A percentile compares a stretch with the other conserved stretches of the same genome.
phyloP scores from a whole-genome alignment of 306 rosid species.

The Medicago arabica region DNA sequence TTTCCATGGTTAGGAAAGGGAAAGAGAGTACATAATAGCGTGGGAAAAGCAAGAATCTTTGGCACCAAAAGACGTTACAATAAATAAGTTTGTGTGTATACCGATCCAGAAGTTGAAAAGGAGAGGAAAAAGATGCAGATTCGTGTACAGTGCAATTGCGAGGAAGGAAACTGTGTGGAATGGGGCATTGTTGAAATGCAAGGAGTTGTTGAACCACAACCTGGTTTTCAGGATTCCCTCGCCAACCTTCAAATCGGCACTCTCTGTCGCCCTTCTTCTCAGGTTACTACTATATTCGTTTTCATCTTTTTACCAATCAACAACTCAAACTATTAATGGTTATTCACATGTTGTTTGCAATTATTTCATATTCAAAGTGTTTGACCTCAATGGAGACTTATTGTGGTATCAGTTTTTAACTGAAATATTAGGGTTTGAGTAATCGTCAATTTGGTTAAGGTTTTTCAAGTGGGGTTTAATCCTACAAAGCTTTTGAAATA shows the following conservation, averaged over 20 bases:
- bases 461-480: neutral
- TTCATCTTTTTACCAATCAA: neutral
- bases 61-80: too few species aligned
- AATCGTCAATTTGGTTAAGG: neutral
- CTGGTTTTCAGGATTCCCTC: conserved; percentile 1
- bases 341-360: neutral
- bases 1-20: too few species aligned
- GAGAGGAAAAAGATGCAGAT: conserved; percentile 2
- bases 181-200: conserved; percentile 3
- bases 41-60: too few species aligned
- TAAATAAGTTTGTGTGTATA: too few species aligned
- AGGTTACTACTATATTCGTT: neutral
- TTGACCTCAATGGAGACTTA: neutral
- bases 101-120: neutral
- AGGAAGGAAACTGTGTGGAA: neutral
- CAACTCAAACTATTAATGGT: neutral
- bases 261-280: conserved; percentile 6
- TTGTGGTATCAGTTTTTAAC: neutral
- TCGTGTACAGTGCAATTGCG: conserved; percentile 5
- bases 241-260: conserved; percentile 8
- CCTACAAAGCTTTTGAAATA: neutral
- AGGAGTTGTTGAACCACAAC: conserved; percentile 12
- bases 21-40: too few species aligned
- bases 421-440: neutral
- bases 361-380: neutral